Evolutionary conservation across 2,329 filamentous ascomycete species (phyloP).

Genomic region (Claviceps sp.): DNA sequence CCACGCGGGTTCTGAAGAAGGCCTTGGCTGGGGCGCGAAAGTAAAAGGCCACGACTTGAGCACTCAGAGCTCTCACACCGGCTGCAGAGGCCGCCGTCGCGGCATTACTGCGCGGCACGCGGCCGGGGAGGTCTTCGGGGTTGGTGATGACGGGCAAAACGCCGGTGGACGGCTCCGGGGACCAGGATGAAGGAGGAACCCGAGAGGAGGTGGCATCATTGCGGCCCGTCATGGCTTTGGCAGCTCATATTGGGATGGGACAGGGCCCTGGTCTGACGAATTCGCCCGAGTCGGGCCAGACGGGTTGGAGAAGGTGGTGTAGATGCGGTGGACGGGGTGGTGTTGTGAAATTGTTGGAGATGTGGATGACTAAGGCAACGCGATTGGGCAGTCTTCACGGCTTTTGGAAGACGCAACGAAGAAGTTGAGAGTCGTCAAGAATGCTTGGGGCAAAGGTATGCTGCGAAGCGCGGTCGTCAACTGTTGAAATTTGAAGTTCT

Average conservation of each 20-base stretch:
- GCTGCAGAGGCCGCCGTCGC: constrained; percentile 71
- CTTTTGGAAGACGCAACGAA: too few relatives aligned
- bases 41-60: constrained; percentile 78
- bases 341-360: too few relatives aligned
- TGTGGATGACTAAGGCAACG: too few relatives aligned
- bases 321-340: too few relatives aligned
- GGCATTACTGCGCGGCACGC: constrained; percentile 37
- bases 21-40: constrained; percentile 84
- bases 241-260: constrained; percentile 15
- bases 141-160: constrained; percentile 28
- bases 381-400: too few relatives aligned
- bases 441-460: too few relatives aligned
- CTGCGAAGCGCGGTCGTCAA: too few relatives aligned
- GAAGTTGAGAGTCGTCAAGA: too few relatives aligned
- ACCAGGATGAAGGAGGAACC: constrained; percentile 9
- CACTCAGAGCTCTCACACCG: constrained; percentile 68
- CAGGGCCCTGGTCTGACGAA: background rate
- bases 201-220: constrained; percentile 16
- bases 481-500: too few relatives aligned
- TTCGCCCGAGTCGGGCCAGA: too few relatives aligned
- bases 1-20: constrained; percentile 81
- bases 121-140: constrained; percentile 28
- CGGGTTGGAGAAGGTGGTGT: too few relatives aligned
- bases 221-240: constrained; percentile 22
- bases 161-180: constrained; percentile 17